Percentiles rank a stretch among this genome's conserved stretches.
These are phyloP conservation scores for Logfia minima DNA, from an alignment of 129 eudicot species.

Conservation along the genomic window DNA sequence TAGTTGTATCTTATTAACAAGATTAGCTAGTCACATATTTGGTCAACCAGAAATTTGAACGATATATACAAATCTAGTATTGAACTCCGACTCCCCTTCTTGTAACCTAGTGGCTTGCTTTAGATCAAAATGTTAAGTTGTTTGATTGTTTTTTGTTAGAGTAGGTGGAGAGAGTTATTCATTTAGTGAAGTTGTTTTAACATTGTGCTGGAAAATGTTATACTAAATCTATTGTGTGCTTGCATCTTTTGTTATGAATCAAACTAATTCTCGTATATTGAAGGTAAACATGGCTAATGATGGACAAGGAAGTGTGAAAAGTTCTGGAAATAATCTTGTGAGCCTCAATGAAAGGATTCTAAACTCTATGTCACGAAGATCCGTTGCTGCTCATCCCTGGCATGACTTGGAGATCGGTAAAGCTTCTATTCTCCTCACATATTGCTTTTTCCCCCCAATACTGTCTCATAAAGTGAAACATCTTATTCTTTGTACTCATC, in stretches of 20 bases:
- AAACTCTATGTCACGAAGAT: constrained; percentile 73
- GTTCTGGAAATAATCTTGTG: constrained; percentile 39
- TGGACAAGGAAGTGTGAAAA: constrained; percentile 41
- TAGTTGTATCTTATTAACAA: not conserved
- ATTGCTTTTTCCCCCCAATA: not conserved
- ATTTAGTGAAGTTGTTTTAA: not conserved
- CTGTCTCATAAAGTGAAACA: constrained; percentile 1
- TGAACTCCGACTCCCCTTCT: not conserved
- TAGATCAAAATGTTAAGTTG: not conserved
- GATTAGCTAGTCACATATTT: no score
- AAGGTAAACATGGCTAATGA: constrained; percentile 70
- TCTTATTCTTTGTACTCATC: not conserved
- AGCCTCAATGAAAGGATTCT: constrained; percentile 91
- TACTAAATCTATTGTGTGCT: not conserved
- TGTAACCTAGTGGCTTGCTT: not conserved
- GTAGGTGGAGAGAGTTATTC: constrained; percentile 7
- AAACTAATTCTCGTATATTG: constrained; percentile 10
- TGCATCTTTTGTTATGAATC: constrained; percentile 3
- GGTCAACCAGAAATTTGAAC: not conserved
- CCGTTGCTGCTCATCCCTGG: constrained; percentile 99
- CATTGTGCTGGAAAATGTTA: not conserved
- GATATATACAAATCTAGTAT: not conserved
- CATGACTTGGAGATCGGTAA: constrained; percentile 90
- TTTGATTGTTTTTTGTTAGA: constrained; percentile 13
- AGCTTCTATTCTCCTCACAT: not conserved